Evolutionary conservation across 768 basidiomycete species (phyloP).

Genomic region (Suillus lakei): DNA sequence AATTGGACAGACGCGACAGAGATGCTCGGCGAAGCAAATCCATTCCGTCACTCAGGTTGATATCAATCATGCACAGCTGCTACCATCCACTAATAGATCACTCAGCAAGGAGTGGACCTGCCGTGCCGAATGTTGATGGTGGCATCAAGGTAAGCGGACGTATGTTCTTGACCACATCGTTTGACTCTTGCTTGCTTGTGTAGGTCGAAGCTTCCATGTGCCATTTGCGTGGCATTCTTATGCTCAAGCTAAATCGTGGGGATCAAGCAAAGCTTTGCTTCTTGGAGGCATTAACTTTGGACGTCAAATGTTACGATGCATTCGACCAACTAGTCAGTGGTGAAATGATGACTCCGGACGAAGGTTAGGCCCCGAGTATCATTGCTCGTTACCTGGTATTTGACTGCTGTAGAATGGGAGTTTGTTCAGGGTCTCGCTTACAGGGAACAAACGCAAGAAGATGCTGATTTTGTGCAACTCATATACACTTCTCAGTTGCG

Average conservation of each 20-base stretch:
- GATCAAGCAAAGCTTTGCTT: conserved; percentile 94
- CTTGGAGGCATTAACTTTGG: conserved; percentile 92
- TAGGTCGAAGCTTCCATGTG: conserved; percentile 99
- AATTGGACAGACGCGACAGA: conserved; percentile 93
- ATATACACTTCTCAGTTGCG: conserved; percentile 92
- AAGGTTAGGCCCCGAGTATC: conserved; percentile 63
- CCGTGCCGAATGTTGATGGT: conserved; percentile 84
- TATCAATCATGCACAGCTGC: conserved; percentile 4
- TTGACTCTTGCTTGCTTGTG: conserved; percentile 5
- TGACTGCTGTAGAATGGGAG: conserved; percentile 82
- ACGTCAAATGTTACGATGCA: conserved; percentile 97
- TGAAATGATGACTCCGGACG: conserved; percentile 95
- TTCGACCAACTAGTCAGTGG: conserved; percentile 89
- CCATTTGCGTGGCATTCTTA: conserved; percentile 88
- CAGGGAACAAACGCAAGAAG: conserved; percentile 80
- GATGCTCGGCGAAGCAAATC: conserved; percentile 92
- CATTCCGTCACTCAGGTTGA: conserved; percentile 75
- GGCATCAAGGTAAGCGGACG: conserved; percentile 81
- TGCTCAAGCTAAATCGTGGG: conserved; percentile 91
- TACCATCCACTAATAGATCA: not conserved
- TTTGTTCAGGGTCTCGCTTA: conserved; percentile 89
- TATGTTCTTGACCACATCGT: conserved; percentile 7
- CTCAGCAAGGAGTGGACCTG: conserved; percentile 65
- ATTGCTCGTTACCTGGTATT: not conserved
- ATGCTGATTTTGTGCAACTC: conserved; percentile 89